Evolutionary conservation across 345 rosid species (phyloP), one percentile per base, ranked within the genome.

Genomic region (Carallia brachiata): DNA sequence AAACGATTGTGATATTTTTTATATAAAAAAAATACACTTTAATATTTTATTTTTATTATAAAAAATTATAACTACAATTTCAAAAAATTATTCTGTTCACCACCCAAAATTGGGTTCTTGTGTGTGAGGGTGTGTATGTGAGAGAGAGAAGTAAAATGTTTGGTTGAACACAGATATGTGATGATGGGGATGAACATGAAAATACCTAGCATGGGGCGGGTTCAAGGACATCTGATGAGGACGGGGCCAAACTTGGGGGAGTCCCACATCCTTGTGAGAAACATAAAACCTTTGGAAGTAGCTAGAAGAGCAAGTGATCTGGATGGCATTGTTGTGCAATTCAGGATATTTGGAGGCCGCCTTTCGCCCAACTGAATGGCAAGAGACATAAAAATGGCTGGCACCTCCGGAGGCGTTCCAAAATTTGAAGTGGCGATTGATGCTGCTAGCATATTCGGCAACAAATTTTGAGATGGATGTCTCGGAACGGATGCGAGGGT

Each of bases 161-260:
- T 36, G 39, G 1, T 36, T 31, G 23, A 13, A 52, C 9, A 19
- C 6, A 8, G 54, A 1, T 23, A 23, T 23, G 23, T 23, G 23
- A 23, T 23, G 23, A 23, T 23, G 23, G 23, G 23, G 23, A 23
- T 23, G 23, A 23, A 23, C 23, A 23, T 23, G 23, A 23, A 23
- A 23, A 6, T 48, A 83, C 84, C 83, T 78, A 73, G 70, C 37
- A 48, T 55, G 62, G 7, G 83, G 87, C 37, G 84, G 83, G 54
- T 19, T 80, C 63, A 80, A 61, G 36, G 68, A 52, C 2, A 57
- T 32, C 70, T 62, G 64, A 31, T 65, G 61, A 31, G 73, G 67
- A 54, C 83, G 76, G 18, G 83, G 83, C 87, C 87, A 81, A 67
- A 84, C 76, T 60, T 81, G 87, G 15, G 85, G 87, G 18, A 84